Conservation (phyloP, 2,329 filamentous ascomycete genomes). For the Thelonectria olida region DNA sequence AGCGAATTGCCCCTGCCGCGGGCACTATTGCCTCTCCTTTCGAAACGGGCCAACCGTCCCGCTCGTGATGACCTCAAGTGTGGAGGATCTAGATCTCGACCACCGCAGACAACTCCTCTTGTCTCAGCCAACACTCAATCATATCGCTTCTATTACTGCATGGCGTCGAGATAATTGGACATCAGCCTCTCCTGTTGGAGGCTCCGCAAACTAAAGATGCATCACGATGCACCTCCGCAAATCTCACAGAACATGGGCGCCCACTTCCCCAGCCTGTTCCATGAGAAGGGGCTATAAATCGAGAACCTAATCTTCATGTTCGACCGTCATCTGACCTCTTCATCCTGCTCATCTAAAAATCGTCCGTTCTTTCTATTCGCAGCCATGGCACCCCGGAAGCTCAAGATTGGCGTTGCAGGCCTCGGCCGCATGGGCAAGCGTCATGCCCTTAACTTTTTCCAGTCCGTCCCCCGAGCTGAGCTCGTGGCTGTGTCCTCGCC, state of each 20-base stretch:
- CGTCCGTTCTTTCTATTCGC: neutral
- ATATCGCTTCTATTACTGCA: constrained; percentile 2
- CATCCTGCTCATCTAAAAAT: neutral
- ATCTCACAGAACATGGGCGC: neutral
- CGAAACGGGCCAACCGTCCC: neutral
- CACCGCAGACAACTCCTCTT: neutral
- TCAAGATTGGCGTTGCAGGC: constrained; percentile 57
- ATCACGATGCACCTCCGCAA: neutral
- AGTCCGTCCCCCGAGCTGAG: constrained; percentile 55
- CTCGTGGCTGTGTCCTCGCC: constrained; percentile 60
- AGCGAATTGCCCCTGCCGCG: neutral
- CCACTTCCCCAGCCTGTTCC: constrained; percentile 2
- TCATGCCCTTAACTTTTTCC: constrained; percentile 58
- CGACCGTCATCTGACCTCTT: neutral
- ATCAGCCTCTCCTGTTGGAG: neutral
- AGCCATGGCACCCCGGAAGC: constrained; percentile 37
- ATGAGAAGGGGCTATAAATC: constrained; percentile 4
- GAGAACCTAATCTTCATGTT: neutral
- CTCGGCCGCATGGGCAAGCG: constrained; percentile 63
- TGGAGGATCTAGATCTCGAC: constrained; percentile 2
- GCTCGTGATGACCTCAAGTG: neutral
- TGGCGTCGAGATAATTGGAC: constrained; percentile 5
- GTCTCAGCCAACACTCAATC: neutral
- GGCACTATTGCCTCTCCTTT: neutral
- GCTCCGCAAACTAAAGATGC: neutral